Conservation (phyloP, 2,329 filamentous ascomycete species). For the Helotiales sp. region DNA sequence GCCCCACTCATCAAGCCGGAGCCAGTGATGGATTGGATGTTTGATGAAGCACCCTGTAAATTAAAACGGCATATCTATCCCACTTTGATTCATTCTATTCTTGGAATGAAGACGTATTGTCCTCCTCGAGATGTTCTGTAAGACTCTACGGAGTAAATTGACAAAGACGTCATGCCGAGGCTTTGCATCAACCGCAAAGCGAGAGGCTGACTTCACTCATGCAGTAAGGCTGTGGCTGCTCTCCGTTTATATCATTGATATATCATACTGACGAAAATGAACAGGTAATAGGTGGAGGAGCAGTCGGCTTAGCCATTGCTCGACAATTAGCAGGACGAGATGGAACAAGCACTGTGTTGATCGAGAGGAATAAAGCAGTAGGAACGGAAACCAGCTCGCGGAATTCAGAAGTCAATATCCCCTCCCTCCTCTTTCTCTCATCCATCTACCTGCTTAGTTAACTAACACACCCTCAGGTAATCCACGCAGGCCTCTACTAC, state of each 20-base stretch:
- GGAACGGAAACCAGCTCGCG: constrained; percentile 74
- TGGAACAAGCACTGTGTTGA: constrained; percentile 66
- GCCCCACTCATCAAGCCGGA: not conserved
- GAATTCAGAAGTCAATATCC: constrained; percentile 63
- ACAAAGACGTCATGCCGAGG: constrained; percentile 20
- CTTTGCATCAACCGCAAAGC: constrained; percentile 36
- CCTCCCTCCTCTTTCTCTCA: not conserved
- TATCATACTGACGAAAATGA: constrained; percentile 3
- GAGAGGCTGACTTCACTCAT: constrained; percentile 43
- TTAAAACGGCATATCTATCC: too few relatives aligned
- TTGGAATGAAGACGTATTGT: not conserved
- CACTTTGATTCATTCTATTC: too few relatives aligned
- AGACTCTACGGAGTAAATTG: not conserved
- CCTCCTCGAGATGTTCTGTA: not conserved
- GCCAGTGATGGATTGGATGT: not conserved
- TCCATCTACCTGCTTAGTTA: too few relatives aligned
- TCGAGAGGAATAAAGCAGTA: constrained; percentile 67
- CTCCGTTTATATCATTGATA: not conserved
- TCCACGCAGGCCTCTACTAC: constrained; percentile 83
- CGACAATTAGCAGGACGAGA: constrained; percentile 63
- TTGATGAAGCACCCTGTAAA: too few relatives aligned
- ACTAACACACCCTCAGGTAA: constrained; percentile 65
- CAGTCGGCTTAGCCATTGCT: constrained; percentile 71
- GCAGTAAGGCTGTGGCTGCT: constrained; percentile 35
- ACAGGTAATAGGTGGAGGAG: constrained; percentile 64